These are phyloP conservation scores for Chrysanthemum makinoi DNA, from an alignment of 129 eudicot genomes.

Conservation along the genomic window DNA sequence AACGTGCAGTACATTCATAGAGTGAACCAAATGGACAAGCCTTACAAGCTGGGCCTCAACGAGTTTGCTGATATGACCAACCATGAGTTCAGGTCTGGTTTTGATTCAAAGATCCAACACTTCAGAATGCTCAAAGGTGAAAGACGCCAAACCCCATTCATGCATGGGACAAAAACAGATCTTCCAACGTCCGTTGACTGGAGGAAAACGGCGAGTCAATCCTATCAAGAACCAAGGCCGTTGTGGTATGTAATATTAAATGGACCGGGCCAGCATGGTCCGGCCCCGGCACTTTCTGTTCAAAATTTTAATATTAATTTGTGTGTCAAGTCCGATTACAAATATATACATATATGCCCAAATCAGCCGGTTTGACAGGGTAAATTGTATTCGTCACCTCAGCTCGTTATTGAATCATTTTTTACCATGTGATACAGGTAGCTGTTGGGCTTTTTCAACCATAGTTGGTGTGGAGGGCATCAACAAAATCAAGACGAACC, in stretches of 20 bases:
- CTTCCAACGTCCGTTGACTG: slow-evolving; percentile 71
- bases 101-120: slow-evolving; percentile 66
- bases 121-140: slow-evolving; percentile 53
- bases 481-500: slow-evolving; percentile 68
- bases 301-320: too few species aligned
- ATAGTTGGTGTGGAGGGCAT: slow-evolving; percentile 91
- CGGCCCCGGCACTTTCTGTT: too few species aligned
- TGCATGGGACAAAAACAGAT: slow-evolving; percentile 49
- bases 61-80: slow-evolving; percentile 80
- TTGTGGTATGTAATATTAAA: slow-evolving; percentile 49
- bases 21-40: slow-evolving; percentile 79
- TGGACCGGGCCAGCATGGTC: too few species aligned
- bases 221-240: slow-evolving; percentile 82
- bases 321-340: neutral
- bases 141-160: slow-evolving; percentile 46
- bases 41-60: slow-evolving; percentile 82
- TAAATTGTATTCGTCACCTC: neutral
- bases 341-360: too few species aligned
- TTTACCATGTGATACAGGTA: slow-evolving; percentile 40
- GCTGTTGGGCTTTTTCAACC: slow-evolving; percentile 95
- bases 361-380: too few species aligned
- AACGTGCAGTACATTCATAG: slow-evolving; percentile 60
- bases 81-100: slow-evolving; percentile 58
- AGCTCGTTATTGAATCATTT: neutral
- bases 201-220: slow-evolving; percentile 77